Conservation (phyloP, 164 flowering plant species). For the Cinnamomum micranthum region DNA sequence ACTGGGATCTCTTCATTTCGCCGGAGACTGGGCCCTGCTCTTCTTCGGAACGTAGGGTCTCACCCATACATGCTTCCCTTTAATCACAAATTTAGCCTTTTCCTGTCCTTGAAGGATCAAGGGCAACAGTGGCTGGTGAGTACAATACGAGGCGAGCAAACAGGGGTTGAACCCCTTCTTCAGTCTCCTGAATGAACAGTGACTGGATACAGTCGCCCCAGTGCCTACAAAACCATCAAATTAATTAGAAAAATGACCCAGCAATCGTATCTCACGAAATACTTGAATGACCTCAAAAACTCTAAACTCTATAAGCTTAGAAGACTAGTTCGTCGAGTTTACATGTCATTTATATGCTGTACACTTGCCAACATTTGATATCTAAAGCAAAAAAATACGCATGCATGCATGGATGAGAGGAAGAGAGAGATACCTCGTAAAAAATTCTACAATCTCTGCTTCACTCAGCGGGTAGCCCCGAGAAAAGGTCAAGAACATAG, state of each 20-base stretch:
- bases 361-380: no score
- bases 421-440: neutral
- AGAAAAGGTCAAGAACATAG: slow-evolving; percentile 10
- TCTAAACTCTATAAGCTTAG: no score
- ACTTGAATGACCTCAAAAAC: no score
- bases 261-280: no score
- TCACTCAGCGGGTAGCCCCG: neutral
- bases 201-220: slow-evolving; percentile 4
- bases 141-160: neutral
- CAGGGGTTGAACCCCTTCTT: neutral
- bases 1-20: no score
- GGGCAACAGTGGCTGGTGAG: neutral
- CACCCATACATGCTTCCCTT: slow-evolving; percentile 5
- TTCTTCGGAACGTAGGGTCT: neutral
- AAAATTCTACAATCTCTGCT: neutral
- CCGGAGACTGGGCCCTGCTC: neutral
- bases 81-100: neutral
- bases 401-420: neutral
- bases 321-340: no score
- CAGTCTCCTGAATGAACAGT: neutral
- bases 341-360: no score
- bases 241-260: neutral
- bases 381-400: no score
- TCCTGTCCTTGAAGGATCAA: neutral
- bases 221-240: slow-evolving; percentile 4